These are phyloP conservation scores for Hypoxylon sp. DNA, from an alignment of 2,329 filamentous ascomycete species.

Conservation along the genomic window DNA sequence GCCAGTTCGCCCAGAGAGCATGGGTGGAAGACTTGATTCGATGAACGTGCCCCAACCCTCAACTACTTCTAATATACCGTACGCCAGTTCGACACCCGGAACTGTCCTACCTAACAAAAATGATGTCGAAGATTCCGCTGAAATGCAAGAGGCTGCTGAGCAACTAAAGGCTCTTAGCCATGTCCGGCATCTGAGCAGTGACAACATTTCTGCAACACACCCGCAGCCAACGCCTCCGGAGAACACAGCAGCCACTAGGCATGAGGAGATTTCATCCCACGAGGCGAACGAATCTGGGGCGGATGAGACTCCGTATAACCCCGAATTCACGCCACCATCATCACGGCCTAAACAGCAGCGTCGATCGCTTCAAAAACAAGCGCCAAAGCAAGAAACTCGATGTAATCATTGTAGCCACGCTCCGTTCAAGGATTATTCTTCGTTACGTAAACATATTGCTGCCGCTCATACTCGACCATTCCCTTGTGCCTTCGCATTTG, in stretches of 20 bases:
- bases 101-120: constrained; percentile 59
- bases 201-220: constrained; percentile 51
- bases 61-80: constrained; percentile 42
- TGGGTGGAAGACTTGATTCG: constrained; percentile 47
- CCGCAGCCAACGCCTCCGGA: constrained; percentile 46
- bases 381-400: constrained; percentile 71
- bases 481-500: constrained; percentile 86
- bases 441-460: constrained; percentile 76
- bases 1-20: constrained; percentile 50
- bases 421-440: constrained; percentile 77
- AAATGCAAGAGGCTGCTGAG: constrained; percentile 78
- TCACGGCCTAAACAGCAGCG: constrained; percentile 61
- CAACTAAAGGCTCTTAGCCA: constrained; percentile 77
- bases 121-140: constrained; percentile 74
- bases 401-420: constrained; percentile 74
- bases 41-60: constrained; percentile 50
- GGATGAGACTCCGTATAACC: constrained; percentile 58
- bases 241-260: constrained; percentile 54
- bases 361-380: constrained; percentile 64
- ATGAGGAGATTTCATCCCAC: constrained; percentile 61
- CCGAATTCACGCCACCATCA: constrained; percentile 56
- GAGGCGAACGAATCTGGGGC: constrained; percentile 58
- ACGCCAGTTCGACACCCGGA: constrained; percentile 48
- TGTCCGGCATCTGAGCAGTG: constrained; percentile 69
- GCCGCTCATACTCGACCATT: constrained; percentile 82